These are phyloP conservation scores for Eucalyptus grandis DNA, from an alignment of 345 rosid genomes.

Conservation along the genomic window DNA sequence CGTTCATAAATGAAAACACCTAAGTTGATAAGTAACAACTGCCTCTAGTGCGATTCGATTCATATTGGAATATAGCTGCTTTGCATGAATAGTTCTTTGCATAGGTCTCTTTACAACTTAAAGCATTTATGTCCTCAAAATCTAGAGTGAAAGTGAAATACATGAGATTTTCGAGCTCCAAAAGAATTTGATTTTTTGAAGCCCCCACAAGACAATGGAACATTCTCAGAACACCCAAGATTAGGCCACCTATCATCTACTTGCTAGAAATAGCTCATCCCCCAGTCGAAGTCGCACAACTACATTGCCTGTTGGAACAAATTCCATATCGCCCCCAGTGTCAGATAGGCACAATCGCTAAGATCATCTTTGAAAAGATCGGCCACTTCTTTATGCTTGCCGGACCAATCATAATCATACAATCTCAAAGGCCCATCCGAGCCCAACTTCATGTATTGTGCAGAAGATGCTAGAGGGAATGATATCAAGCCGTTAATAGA, in stretches of 20 bases:
- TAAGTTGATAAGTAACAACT: not conserved
- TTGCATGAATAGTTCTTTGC: not conserved
- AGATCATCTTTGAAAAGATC: no score
- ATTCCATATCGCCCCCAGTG: no score
- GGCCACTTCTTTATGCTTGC: no score
- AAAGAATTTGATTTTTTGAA: not conserved
- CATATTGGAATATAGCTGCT: not conserved
- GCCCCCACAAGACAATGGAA: not conserved
- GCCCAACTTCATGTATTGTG: no score
- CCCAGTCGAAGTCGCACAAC: not conserved
- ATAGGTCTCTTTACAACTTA: slow-evolving; percentile 1
- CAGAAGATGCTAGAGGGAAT: no score
- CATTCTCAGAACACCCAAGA: not conserved
- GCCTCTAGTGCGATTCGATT: not conserved
- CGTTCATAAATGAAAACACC: not conserved
- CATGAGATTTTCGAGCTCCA: not conserved
- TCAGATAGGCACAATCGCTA: no score
- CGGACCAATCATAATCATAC: no score
- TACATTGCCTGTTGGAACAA: no score
- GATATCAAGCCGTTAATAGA: no score
- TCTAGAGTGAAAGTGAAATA: not conserved
- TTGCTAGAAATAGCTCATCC: not conserved
- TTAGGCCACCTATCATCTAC: not conserved
- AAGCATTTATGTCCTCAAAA: not conserved
- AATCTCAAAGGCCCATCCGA: no score